These are phyloP conservation scores for Canna indica DNA, from an alignment of 176 grass and related monocot genomes.

Conservation along the genomic window DNA sequence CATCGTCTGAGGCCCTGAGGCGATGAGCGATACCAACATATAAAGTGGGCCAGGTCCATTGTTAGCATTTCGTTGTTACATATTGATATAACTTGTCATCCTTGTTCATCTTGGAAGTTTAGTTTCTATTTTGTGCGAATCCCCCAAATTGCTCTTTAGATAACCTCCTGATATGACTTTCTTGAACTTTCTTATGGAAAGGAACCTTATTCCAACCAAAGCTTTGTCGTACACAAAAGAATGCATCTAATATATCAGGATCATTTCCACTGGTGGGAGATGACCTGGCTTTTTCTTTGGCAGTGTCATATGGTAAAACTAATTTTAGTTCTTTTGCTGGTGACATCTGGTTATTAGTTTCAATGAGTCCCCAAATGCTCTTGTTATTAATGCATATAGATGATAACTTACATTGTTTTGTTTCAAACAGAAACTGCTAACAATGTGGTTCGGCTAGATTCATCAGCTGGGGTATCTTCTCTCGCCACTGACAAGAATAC, in stretches of 20 bases:
- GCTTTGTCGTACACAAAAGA: neutral
- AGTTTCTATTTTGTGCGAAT: neutral
- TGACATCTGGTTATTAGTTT: neutral
- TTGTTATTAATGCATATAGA: neutral
- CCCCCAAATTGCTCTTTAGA: neutral
- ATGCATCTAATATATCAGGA: neutral
- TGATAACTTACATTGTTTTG: neutral
- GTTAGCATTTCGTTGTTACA: neutral
- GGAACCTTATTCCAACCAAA: neutral
- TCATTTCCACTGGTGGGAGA: neutral
- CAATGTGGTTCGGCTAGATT: constrained; percentile 1
- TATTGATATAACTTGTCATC: neutral
- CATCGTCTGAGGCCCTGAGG: neutral
- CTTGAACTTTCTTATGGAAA: neutral
- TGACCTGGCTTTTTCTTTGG: neutral
- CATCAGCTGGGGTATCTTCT: constrained; percentile 22
- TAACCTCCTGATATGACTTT: neutral
- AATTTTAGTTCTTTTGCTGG: neutral
- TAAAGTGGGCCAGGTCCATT: neutral
- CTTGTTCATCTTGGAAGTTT: neutral
- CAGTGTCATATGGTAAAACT: neutral
- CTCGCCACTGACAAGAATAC: constrained; percentile 1
- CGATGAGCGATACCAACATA: neutral
- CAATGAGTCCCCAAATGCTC: neutral
- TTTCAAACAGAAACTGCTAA: constrained; percentile 11